Conservation (phyloP, 768 basidiomycete species). For the Amyloporia xantha region DNA sequence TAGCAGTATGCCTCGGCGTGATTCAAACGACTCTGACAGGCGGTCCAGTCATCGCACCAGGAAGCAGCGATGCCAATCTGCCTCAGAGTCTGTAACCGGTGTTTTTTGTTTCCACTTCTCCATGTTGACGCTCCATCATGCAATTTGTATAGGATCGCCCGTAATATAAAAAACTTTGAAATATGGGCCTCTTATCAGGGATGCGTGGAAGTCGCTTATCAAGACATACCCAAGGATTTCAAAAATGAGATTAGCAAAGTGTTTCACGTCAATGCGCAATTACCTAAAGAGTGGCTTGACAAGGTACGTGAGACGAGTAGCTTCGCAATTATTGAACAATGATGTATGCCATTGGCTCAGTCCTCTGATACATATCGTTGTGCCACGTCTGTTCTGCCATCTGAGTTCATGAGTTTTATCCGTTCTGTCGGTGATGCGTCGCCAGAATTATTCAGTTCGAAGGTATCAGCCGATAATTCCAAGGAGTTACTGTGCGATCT, state of each 20-base stretch:
- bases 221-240: conserved; percentile 37
- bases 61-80: conserved; percentile 1
- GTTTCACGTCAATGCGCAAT: conserved; percentile 29
- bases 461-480: conserved; percentile 13
- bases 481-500: conserved; percentile 31
- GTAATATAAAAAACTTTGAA: conserved; percentile 42
- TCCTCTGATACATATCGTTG: not conserved
- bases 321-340: conserved; percentile 14
- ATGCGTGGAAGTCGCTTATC: conserved; percentile 42
- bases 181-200: conserved; percentile 43
- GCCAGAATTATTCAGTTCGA: conserved; percentile 35
- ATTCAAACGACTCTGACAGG: not conserved
- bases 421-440: conserved; percentile 25
- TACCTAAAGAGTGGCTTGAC: conserved; percentile 39
- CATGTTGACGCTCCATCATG: not conserved
- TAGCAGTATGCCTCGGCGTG: not conserved
- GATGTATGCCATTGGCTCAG: not conserved
- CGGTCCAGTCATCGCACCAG: not conserved
- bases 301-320: conserved; percentile 25
- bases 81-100: conserved; percentile 2
- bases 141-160: conserved; percentile 35
- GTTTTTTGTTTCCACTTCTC: conserved; percentile 1
- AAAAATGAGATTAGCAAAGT: conserved; percentile 30
- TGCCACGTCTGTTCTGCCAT: not conserved
- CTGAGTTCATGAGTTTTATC: conserved; percentile 21